These are phyloP conservation scores for Prinsepia uniflora DNA, from an alignment of 306 rosid genomes.

Conservation along the genomic window DNA sequence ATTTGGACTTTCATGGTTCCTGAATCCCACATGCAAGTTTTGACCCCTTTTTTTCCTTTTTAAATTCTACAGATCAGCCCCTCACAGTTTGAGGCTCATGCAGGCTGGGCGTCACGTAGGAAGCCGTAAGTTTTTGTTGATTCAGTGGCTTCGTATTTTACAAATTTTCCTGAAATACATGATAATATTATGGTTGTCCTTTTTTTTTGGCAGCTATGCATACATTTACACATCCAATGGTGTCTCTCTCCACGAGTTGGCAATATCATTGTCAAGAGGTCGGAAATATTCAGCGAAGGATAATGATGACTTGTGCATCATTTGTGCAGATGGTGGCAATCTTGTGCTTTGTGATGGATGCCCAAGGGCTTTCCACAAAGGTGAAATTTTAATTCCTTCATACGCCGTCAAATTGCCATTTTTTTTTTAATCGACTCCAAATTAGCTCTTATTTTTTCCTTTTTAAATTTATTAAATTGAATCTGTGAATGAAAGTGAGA, in stretches of 20 bases:
- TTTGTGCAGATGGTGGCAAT: conserved; percentile 95
- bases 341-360: conserved; percentile 96
- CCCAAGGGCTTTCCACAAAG: conserved; percentile 97
- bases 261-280: conserved; percentile 81
- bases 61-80: conserved; percentile 82
- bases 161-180: conserved; percentile 12
- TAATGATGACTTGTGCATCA: conserved; percentile 87
- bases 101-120: conserved; percentile 94
- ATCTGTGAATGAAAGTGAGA: neutral
- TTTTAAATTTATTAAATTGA: neutral
- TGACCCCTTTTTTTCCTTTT: conserved; percentile 16
- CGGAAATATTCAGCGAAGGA: conserved; percentile 74
- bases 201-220: conserved; percentile 73
- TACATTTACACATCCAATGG: conserved; percentile 94
- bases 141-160: conserved; percentile 7
- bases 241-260: conserved; percentile 90
- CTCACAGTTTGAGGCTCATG: conserved; percentile 93
- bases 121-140: conserved; percentile 76
- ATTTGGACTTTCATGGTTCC: conserved; percentile 27
- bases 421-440: neutral
- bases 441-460: neutral
- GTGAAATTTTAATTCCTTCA: conserved; percentile 30
- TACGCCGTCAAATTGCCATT: neutral
- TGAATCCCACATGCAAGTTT: conserved; percentile 11
- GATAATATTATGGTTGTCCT: conserved; percentile 21